These are phyloP conservation scores for Trichoderma koningiopsis DNA, from an alignment of 2,329 filamentous ascomycete genomes.

Conservation along the genomic window DNA sequence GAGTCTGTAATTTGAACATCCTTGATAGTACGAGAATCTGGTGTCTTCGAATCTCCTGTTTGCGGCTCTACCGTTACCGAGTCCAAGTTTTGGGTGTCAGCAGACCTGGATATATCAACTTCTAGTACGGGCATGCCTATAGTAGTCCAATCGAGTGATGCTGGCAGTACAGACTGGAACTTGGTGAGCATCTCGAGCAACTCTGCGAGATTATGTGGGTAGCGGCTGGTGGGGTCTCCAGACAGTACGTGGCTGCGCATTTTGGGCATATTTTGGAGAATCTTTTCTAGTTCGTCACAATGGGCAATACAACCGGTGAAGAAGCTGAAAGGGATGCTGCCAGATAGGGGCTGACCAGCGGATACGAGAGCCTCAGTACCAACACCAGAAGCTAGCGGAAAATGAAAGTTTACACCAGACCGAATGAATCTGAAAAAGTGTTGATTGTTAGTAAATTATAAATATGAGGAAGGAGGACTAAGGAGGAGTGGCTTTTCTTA, in stretches of 20 bases:
- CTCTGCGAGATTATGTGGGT: not conserved
- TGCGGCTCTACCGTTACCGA: not conserved
- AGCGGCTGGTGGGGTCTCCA: not conserved
- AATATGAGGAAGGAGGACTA: not conserved
- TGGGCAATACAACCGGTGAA: slow-evolving; percentile 29
- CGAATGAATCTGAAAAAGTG: not conserved
- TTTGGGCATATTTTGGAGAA: slow-evolving; percentile 29
- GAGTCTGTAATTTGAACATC: not conserved
- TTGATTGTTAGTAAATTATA: not conserved
- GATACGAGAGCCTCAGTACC: not conserved
- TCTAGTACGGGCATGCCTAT: not conserved
- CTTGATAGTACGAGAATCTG: too few relatives aligned
- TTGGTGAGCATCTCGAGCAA: not conserved
- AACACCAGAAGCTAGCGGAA: not conserved
- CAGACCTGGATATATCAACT: not conserved
- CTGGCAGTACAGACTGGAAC: not conserved
- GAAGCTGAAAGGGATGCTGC: slow-evolving; percentile 26
- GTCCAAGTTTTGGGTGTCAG: not conserved
- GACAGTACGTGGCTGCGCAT: not conserved
- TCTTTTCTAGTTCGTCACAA: slow-evolving; percentile 32
- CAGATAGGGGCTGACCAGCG: not conserved
- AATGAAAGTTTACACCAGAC: not conserved
- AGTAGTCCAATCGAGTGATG: not conserved
- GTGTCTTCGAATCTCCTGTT: not conserved
- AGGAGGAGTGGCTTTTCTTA: slow-evolving; percentile 28